These are phyloP conservation scores for Thelonectria rubi DNA, from an alignment of 2,329 filamentous ascomycete species.

Conservation along the genomic window DNA sequence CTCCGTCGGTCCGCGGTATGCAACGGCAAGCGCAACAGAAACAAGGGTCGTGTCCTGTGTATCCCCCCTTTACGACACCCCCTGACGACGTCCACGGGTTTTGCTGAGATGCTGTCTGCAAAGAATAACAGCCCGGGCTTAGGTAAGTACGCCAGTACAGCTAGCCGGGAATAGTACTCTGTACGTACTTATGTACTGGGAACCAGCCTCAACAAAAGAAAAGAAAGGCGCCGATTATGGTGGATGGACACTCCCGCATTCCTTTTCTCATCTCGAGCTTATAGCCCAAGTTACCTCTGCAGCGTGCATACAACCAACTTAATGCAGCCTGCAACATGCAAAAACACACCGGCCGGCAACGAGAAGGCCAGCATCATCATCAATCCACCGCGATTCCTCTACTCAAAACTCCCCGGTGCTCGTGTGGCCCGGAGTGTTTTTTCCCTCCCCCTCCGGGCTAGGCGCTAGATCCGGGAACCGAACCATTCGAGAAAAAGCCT, in stretches of 20 bases:
- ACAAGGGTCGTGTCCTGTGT: not conserved
- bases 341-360: slow-evolving; percentile 10
- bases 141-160: slow-evolving; percentile 6
- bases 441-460: not conserved
- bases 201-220: slow-evolving; percentile 7
- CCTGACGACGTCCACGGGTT: no score
- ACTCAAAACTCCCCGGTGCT: slow-evolving; percentile 7
- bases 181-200: no score
- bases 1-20: slow-evolving; percentile 21
- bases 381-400: slow-evolving; percentile 8
- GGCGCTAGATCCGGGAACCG: slow-evolving; percentile 12
- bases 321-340: slow-evolving; percentile 5
- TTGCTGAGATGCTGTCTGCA: slow-evolving; percentile 1
- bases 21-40: slow-evolving; percentile 10
- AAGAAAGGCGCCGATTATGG: no score
- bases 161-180: slow-evolving; percentile 5
- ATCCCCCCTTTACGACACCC: not conserved
- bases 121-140: not conserved
- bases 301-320: not conserved
- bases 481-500: slow-evolving; percentile 1
- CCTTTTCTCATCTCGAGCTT: no score
- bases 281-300: not conserved
- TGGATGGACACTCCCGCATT: no score
- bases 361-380: not conserved
- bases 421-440: not conserved